Evolutionary conservation across 1,139 yeast species (phyloP).

Genomic region (Saccharomyces pastorianus): DNA sequence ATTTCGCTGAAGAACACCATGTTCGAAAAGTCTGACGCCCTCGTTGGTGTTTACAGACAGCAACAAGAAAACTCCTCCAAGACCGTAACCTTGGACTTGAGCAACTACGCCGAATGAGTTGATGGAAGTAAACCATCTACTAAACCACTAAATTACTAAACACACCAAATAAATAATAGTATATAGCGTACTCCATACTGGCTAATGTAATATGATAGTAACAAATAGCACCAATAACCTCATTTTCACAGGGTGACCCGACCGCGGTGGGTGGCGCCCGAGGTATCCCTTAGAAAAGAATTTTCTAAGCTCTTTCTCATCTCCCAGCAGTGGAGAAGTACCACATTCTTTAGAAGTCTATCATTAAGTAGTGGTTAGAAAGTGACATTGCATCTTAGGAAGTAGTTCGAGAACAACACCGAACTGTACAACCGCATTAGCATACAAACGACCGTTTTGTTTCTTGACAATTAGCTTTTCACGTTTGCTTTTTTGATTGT

Average conservation of each 20-base stretch:
- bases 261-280: conserved; percentile 2
- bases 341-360: not conserved
- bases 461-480: not conserved
- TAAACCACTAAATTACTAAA: not conserved
- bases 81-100: conserved; percentile 66
- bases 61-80: conserved; percentile 69
- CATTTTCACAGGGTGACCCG: conserved; percentile 1
- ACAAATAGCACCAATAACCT: not conserved
- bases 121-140: not conserved
- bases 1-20: conserved; percentile 83
- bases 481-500: not conserved
- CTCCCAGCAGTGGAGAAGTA: not conserved
- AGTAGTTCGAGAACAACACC: not conserved
- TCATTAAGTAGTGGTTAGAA: not conserved
- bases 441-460: not conserved
- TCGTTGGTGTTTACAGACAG: conserved; percentile 90
- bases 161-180: not conserved
- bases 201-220: not conserved
- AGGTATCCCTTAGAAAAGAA: conserved; percentile 1
- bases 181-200: not conserved
- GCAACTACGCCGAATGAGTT: conserved; percentile 43
- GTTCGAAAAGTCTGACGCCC: conserved; percentile 80
- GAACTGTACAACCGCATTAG: not conserved
- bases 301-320: not conserved
- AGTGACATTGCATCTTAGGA: not conserved